phyloP scores from a whole-genome alignment of 495 filamentous ascomycete genomes.

The Oleoguttula mirabilis region DNA sequence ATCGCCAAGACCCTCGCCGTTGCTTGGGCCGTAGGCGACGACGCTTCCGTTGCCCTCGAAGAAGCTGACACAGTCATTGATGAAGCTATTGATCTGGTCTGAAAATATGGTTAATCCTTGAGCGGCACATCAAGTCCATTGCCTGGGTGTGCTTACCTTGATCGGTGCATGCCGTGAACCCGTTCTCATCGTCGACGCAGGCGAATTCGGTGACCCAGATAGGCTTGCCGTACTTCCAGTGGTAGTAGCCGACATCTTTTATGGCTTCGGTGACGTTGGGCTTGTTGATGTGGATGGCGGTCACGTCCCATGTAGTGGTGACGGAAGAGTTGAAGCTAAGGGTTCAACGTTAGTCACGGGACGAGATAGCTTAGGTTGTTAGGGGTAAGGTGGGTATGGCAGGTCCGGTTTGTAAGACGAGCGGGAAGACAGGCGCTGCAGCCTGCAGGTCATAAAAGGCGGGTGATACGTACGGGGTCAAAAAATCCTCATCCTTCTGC shows the following conservation, averaged over 20 bases:
- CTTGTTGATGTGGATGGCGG: slow-evolving; percentile 25
- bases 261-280: slow-evolving; percentile 17
- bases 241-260: slow-evolving; percentile 22
- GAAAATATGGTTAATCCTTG: too few relatives aligned
- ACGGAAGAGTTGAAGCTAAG: slow-evolving; percentile 13
- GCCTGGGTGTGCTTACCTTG: too few relatives aligned
- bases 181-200: slow-evolving; percentile 21
- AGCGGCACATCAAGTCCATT: too few relatives aligned
- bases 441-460: too few relatives aligned
- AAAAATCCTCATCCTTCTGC: slow-evolving; percentile 22
- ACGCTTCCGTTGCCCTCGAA: slow-evolving; percentile 20
- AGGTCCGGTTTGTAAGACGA: too few relatives aligned
- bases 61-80: slow-evolving; percentile 19
- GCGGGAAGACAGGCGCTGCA: too few relatives aligned
- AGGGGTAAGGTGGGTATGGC: too few relatives aligned
- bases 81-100: slow-evolving; percentile 18
- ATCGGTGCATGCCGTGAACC: slow-evolving; percentile 14
- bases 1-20: slow-evolving; percentile 20
- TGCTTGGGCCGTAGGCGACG: slow-evolving; percentile 22
- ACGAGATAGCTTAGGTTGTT: too few relatives aligned
- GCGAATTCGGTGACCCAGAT: slow-evolving; percentile 26
- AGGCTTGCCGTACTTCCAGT: slow-evolving; percentile 21
- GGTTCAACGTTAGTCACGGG: too few relatives aligned
- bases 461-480: too few relatives aligned
- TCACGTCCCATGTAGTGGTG: slow-evolving; percentile 21